A percentile compares a stretch with the other conserved stretches of the same genome.
These are phyloP conservation scores for Talaromyces islandicus DNA, from an alignment of 2,329 filamentous ascomycete species.

Conservation along the genomic window DNA sequence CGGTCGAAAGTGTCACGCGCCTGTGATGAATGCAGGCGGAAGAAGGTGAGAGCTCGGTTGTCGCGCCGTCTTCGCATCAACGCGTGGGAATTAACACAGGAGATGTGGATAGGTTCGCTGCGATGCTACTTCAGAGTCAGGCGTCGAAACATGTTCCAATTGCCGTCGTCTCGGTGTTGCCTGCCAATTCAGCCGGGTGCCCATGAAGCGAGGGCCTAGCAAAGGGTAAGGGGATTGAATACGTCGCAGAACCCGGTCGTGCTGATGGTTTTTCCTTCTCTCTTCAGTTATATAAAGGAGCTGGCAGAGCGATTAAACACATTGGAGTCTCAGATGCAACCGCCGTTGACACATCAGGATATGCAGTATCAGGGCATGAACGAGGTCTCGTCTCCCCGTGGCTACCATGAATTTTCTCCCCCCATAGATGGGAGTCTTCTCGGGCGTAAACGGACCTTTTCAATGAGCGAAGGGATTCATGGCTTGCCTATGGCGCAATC, in stretches of 20 bases:
- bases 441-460: slow-evolving; percentile 45
- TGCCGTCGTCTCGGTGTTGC: slow-evolving; percentile 69
- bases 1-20: slow-evolving; percentile 81
- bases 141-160: slow-evolving; percentile 70
- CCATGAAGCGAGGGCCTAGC: slow-evolving; percentile 81
- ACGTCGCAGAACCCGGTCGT: not conserved
- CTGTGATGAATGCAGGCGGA: slow-evolving; percentile 82
- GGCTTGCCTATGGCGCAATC: slow-evolving; percentile 37
- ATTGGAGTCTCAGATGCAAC: slow-evolving; percentile 69
- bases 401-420: slow-evolving; percentile 50
- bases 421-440: slow-evolving; percentile 39
- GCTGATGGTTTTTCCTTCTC: slow-evolving; percentile 12
- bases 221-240: slow-evolving; percentile 62
- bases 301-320: slow-evolving; percentile 77
- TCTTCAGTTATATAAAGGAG: slow-evolving; percentile 76
- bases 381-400: slow-evolving; percentile 34
- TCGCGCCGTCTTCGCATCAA: slow-evolving; percentile 10
- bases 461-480: slow-evolving; percentile 42
- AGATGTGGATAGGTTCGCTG: slow-evolving; percentile 60
- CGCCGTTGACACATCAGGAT: slow-evolving; percentile 32
- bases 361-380: slow-evolving; percentile 40
- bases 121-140: slow-evolving; percentile 69
- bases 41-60: slow-evolving; percentile 52
- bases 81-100: not conserved
- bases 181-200: slow-evolving; percentile 80